A percentile compares a stretch with the other conserved stretches of the same genome.
Evolutionary conservation across 2,329 filamentous ascomycete genomes (phyloP).

Genomic region (Xylariaceae sp.): DNA sequence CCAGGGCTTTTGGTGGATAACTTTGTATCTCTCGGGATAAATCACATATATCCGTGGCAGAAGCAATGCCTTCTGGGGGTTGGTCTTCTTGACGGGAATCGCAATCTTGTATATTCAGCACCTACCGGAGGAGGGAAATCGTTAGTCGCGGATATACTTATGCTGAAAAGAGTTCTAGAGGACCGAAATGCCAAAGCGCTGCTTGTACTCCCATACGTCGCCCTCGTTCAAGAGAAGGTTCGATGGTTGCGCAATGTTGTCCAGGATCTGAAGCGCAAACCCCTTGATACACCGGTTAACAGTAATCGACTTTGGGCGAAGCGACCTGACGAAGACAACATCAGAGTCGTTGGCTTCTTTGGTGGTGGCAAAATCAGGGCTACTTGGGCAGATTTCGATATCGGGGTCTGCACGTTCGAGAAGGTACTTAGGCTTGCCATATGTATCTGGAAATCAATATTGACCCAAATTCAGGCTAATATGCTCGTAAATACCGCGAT

Average conservation of each 20-base stretch:
- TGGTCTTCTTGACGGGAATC: constrained; percentile 60
- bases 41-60: constrained; percentile 75
- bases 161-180: constrained; percentile 67
- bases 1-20: constrained; percentile 58
- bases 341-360: constrained; percentile 70
- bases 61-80: constrained; percentile 66
- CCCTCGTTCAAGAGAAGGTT: constrained; percentile 75
- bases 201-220: constrained; percentile 71
- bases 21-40: constrained; percentile 62
- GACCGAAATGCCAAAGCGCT: constrained; percentile 63
- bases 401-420: constrained; percentile 76
- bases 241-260: constrained; percentile 68
- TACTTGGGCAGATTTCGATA: constrained; percentile 70
- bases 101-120: constrained; percentile 74
- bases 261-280: constrained; percentile 48
- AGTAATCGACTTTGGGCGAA: constrained; percentile 45
- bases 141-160: constrained; percentile 67
- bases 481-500: constrained; percentile 69
- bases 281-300: constrained; percentile 24
- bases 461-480: constrained; percentile 54
- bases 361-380: constrained; percentile 65
- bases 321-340: constrained; percentile 51
- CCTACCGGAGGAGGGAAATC: constrained; percentile 77
- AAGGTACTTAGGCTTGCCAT: constrained; percentile 44
- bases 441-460: constrained; percentile 4